phyloP scores from a whole-genome alignment of 2,329 filamentous ascomycete genomes.

The Amylocarpus encephaloides region DNA sequence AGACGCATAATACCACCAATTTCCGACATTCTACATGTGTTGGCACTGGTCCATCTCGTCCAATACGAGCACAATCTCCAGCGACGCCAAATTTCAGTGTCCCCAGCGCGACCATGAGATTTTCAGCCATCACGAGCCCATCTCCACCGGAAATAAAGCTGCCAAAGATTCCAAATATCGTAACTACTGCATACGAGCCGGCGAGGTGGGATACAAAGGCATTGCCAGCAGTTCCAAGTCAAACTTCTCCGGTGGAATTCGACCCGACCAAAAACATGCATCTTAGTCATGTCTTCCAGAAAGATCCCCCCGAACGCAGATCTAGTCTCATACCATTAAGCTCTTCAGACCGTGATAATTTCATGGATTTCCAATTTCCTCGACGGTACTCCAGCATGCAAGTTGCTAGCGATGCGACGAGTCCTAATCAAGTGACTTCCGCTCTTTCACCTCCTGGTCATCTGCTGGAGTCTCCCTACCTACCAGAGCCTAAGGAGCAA shows the following conservation, averaged over 20 bases:
- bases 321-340: constrained; percentile 16
- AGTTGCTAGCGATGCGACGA: constrained; percentile 4
- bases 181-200: constrained; percentile 5
- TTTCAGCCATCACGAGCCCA: constrained; percentile 13
- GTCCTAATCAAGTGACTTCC: background rate
- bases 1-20: constrained; percentile 12
- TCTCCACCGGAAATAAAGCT: background rate
- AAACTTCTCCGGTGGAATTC: background rate
- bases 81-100: constrained; percentile 30
- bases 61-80: constrained; percentile 10
- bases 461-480: constrained; percentile 3
- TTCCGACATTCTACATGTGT: constrained; percentile 24
- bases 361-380: constrained; percentile 18
- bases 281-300: background rate
- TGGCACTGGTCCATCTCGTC: constrained; percentile 8
- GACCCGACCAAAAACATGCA: background rate
- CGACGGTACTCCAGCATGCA: constrained; percentile 20
- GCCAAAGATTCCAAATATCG: background rate
- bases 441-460: constrained; percentile 2
- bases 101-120: constrained; percentile 24
- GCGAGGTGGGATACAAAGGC: background rate
- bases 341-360: constrained; percentile 7
- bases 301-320: constrained; percentile 5
- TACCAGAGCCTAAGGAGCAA: background rate
- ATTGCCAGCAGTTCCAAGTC: constrained; percentile 7